Percentiles rank a stretch among this genome's conserved stretches.
phyloP scores from a whole-genome alignment of 1,284 basidiomycete species.

The Heliocybe sulcata region DNA sequence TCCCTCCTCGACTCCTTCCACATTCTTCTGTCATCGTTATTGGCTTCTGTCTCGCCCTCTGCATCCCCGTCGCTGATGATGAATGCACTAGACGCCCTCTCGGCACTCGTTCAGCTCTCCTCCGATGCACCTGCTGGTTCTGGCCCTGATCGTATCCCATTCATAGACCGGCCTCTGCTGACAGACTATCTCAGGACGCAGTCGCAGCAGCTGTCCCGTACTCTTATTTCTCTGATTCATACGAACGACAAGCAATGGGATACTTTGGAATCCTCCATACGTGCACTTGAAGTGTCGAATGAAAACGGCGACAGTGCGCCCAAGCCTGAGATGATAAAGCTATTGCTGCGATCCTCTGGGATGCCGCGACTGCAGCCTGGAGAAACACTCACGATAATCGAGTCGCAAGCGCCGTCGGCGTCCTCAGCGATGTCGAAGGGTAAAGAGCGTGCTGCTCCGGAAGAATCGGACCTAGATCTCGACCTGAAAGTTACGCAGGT shows the following conservation, averaged over 20 bases:
- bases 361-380: background rate
- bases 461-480: conserved; percentile 29
- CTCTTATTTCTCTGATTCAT: conserved; percentile 38
- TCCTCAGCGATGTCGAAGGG: conserved; percentile 14
- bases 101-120: conserved; percentile 44
- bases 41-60: conserved; percentile 38
- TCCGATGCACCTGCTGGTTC: conserved; percentile 15
- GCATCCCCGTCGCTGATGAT: conserved; percentile 29
- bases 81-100: conserved; percentile 44
- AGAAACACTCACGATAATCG: background rate
- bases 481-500: conserved; percentile 58
- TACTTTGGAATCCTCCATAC: conserved; percentile 43
- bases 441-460: conserved; percentile 27
- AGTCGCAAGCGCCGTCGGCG: background rate
- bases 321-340: conserved; percentile 40
- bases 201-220: conserved; percentile 47
- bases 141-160: conserved; percentile 35
- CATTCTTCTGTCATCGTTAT: conserved; percentile 39
- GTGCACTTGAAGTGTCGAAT: conserved; percentile 21
- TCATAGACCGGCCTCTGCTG: conserved; percentile 57
- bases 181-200: conserved; percentile 54
- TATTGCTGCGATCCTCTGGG: conserved; percentile 55
- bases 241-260: conserved; percentile 53
- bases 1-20: conserved; percentile 65
- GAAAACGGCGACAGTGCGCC: conserved; percentile 25